phyloP scores from a whole-genome alignment of 495 filamentous ascomycete genomes.

The Aspergillus cristatus region DNA sequence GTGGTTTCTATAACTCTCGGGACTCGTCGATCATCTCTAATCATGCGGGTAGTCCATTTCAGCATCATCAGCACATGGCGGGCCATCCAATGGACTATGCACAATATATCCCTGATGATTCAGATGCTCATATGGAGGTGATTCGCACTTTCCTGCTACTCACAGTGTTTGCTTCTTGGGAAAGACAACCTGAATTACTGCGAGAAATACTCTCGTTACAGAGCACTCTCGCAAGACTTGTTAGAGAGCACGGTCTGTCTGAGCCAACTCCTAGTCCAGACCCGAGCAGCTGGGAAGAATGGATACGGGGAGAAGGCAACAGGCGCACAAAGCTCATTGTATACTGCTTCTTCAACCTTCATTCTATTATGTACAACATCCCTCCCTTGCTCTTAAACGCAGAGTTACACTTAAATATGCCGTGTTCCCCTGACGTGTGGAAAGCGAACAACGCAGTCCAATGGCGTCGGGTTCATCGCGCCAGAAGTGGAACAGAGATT shows the following conservation, averaged over 20 bases:
- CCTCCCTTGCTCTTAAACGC: slow-evolving; percentile 43
- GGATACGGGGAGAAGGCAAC: slow-evolving; percentile 40
- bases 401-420: slow-evolving; percentile 42
- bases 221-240: slow-evolving; percentile 39
- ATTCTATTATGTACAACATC: slow-evolving; percentile 46
- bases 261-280: slow-evolving; percentile 24
- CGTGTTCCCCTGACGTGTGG: slow-evolving; percentile 43
- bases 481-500: slow-evolving; percentile 26
- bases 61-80: slow-evolving; percentile 23
- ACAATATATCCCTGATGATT: slow-evolving; percentile 33
- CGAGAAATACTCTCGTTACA: slow-evolving; percentile 42
- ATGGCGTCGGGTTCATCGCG: slow-evolving; percentile 34
- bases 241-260: slow-evolving; percentile 39
- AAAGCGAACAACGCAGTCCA: slow-evolving; percentile 36
- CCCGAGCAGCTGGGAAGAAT: slow-evolving; percentile 40
- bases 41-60: slow-evolving; percentile 31
- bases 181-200: slow-evolving; percentile 39
- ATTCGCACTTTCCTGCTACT: slow-evolving; percentile 40
- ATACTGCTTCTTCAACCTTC: slow-evolving; percentile 47
- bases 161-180: slow-evolving; percentile 46
- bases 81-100: slow-evolving; percentile 24
- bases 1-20: slow-evolving; percentile 29
- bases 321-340: slow-evolving; percentile 44
- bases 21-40: slow-evolving; percentile 32
- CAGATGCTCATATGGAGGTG: slow-evolving; percentile 42